phyloP scores from a whole-genome alignment of 495 filamentous ascomycete genomes.

The Diplogelasinospora grovesii region DNA sequence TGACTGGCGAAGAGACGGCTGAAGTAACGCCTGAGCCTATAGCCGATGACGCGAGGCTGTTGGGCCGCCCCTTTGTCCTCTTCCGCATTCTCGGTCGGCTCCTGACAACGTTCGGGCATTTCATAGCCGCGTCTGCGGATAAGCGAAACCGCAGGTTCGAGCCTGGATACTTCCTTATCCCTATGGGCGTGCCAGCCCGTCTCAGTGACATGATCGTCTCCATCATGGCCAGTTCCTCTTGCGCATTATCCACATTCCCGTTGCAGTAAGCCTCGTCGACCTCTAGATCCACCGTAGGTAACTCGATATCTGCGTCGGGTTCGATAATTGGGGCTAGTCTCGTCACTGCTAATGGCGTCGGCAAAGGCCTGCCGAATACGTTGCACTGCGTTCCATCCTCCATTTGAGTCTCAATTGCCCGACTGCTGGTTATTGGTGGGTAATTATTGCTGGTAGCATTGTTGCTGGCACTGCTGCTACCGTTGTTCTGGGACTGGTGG shows the following conservation, averaged over 20 bases:
- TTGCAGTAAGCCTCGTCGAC: slow-evolving; percentile 20
- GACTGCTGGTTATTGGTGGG: slow-evolving; percentile 15
- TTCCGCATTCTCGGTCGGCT: slow-evolving; percentile 38
- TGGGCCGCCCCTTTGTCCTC: slow-evolving; percentile 16
- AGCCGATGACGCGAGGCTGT: slow-evolving; percentile 13
- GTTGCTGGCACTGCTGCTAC: too few species aligned
- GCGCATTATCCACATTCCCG: background rate
- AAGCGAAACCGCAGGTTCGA: slow-evolving; percentile 29
- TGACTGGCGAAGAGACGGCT: slow-evolving; percentile 9
- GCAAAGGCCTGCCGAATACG: slow-evolving; percentile 17
- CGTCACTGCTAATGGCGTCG: slow-evolving; percentile 5
- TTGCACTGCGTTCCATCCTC: slow-evolving; percentile 30
- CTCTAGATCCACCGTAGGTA: slow-evolving; percentile 18
- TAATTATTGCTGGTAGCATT: too few species aligned
- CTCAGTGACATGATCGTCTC: slow-evolving; percentile 15
- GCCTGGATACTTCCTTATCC: slow-evolving; percentile 27
- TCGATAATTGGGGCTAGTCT: slow-evolving; percentile 1
- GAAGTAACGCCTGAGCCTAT: too few species aligned
- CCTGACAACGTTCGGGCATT: slow-evolving; percentile 36
- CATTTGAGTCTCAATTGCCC: slow-evolving; percentile 21
- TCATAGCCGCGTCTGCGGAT: slow-evolving; percentile 33
- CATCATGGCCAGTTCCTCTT: background rate
- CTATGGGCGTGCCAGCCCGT: slow-evolving; percentile 20
- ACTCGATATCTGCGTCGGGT: slow-evolving; percentile 5
- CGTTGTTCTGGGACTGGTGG: slow-evolving; percentile 12